A percentile compares a stretch with the other conserved stretches of the same genome.
These are phyloP conservation scores for Selaginella tamariscina DNA, from an alignment of 75 land plant genomes.

Conservation along the genomic window DNA sequence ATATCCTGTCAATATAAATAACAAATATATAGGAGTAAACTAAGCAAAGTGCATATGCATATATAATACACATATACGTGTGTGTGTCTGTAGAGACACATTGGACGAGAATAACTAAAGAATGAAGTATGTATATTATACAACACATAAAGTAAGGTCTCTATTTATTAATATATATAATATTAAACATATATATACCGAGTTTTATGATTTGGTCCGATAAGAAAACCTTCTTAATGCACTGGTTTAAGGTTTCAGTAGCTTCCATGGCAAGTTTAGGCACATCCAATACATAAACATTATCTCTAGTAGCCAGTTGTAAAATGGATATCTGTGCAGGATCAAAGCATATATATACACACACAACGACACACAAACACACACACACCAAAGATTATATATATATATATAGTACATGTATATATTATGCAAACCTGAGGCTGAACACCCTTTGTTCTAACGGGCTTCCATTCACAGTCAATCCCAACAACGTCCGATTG, in stretches of 20 bases:
- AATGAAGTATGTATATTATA: too few species aligned
- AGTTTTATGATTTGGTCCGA: slow-evolving; percentile 11
- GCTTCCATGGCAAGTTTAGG: neutral
- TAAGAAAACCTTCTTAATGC: slow-evolving; percentile 1
- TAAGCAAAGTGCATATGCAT: too few species aligned
- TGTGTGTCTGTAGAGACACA: neutral
- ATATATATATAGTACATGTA: neutral
- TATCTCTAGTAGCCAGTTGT: slow-evolving; percentile 45
- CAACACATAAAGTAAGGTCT: too few species aligned
- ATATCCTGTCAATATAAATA: slow-evolving; percentile 11
- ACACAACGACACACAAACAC: too few species aligned
- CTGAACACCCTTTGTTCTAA: slow-evolving; percentile 42
- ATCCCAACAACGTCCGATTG: slow-evolving; percentile 48
- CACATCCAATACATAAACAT: slow-evolving; percentile 12
- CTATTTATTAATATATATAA: neutral
- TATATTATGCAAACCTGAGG: slow-evolving; percentile 16
- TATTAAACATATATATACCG: neutral
- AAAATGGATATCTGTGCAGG: slow-evolving; percentile 70
- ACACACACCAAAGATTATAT: neutral
- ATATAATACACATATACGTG: too few species aligned
- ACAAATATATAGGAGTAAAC: neutral
- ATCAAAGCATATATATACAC: too few species aligned
- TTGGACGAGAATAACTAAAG: neutral
- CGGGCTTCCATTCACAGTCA: slow-evolving; percentile 80
- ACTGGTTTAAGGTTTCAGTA: neutral